phyloP scores from a whole-genome alignment of 441 rosid species.

The Kokia cookei region DNA sequence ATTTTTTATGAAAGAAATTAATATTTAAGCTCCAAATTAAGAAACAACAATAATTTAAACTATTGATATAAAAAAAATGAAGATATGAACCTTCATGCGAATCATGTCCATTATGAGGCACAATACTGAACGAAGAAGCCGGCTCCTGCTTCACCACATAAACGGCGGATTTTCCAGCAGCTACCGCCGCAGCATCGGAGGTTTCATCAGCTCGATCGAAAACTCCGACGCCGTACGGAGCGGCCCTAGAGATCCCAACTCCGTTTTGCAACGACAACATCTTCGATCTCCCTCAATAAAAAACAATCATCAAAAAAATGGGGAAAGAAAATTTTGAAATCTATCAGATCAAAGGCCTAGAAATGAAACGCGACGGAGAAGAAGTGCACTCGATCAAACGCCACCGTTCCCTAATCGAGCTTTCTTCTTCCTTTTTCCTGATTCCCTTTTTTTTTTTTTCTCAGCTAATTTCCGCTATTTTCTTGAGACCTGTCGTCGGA shows the following conservation, averaged over 20 bases:
- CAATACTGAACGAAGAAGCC: constrained; percentile 45
- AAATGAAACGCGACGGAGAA: neutral
- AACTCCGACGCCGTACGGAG: constrained; percentile 16
- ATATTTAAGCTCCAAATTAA: neutral
- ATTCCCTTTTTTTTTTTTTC: neutral
- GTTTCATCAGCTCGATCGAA: constrained; percentile 42
- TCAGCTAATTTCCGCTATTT: neutral
- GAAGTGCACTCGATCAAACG: constrained; percentile 26
- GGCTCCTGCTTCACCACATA: constrained; percentile 49
- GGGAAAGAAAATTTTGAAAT: neutral
- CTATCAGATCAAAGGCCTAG: constrained; percentile 23
- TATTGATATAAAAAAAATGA: neutral
- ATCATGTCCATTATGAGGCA: constrained; percentile 43
- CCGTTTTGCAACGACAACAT: constrained; percentile 67
- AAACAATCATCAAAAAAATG: constrained; percentile 7
- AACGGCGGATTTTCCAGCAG: neutral
- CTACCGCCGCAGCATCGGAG: neutral
- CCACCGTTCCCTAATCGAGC: constrained; percentile 11
- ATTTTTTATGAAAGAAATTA: neutral
- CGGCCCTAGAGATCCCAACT: constrained; percentile 35
- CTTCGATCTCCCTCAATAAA: constrained; percentile 22
- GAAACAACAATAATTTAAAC: neutral
- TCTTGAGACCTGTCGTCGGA: neutral
- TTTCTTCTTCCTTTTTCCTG: neutral
- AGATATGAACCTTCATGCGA: constrained; percentile 52